Evolutionary conservation across 768 basidiomycete species (phyloP).

Genomic region (Tephrocybe sp.): DNA sequence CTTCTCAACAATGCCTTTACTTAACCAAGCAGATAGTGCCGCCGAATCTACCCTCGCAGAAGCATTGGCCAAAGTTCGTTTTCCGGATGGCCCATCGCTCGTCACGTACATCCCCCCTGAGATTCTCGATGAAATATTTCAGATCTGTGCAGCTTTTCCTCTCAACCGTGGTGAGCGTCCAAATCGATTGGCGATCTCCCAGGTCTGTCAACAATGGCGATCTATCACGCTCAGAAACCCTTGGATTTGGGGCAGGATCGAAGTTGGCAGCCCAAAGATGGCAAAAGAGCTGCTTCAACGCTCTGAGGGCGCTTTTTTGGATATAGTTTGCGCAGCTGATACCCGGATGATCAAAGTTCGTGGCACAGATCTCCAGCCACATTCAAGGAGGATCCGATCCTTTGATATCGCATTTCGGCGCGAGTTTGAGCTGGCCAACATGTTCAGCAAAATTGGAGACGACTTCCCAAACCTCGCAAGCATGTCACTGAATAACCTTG

Average conservation of each 20-base stretch:
- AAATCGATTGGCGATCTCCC: constrained; percentile 11
- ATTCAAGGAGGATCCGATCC: constrained; percentile 5
- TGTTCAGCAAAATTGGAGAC: constrained; percentile 8
- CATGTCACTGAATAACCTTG: constrained; percentile 7
- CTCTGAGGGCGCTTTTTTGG: constrained; percentile 3
- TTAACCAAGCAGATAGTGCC: neutral
- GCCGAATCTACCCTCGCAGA: neutral
- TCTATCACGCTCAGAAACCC: constrained; percentile 6
- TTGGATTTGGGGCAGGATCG: constrained; percentile 10
- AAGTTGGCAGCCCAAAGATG: constrained; percentile 7
- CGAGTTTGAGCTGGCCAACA: constrained; percentile 3
- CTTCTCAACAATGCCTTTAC: neutral
- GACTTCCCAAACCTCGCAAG: constrained; percentile 6
- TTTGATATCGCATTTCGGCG: constrained; percentile 10
- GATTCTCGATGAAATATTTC: constrained; percentile 10
- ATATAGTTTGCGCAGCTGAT: constrained; percentile 5
- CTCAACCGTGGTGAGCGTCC: constrained; percentile 3
- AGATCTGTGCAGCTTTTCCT: constrained; percentile 7
- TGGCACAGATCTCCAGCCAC: constrained; percentile 4
- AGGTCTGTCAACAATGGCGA: constrained; percentile 11
- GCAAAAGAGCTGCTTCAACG: constrained; percentile 8
- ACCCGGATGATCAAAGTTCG: constrained; percentile 4
- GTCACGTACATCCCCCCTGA: constrained; percentile 7
- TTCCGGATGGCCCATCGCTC: constrained; percentile 3
- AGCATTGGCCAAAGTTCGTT: constrained; percentile 3